Base-by-base conservation (phyloP, 257 asterid genomes). In the Primulina tabacum region DNA sequence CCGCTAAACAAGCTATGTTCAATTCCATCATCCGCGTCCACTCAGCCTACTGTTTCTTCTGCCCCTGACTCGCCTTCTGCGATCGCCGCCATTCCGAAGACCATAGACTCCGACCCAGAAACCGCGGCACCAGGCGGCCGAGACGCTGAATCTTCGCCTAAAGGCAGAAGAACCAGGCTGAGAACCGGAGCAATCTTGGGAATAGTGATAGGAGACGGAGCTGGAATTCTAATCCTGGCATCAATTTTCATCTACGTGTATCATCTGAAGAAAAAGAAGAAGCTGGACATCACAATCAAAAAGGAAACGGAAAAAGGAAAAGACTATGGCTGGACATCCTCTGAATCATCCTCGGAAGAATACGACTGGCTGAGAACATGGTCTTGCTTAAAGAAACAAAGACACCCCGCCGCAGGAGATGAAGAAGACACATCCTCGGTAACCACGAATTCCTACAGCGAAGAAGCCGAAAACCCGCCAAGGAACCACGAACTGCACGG, bases 261-360 rank as follows among this genome's bases (percentile, higher is more conserved):
- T 53, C 76, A 71, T 7, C 26, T 78, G 33, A 87, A 85, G 82
- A 89, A 69, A 67, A 77, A 75, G 76, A 88, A 76, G 77, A 75
- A 75, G 16, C 8, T 63, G 10, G 73, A 81, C 40, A 60, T 34
- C 0, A 52, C 37, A 40, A 76, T 69, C 12, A 82, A 82, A 67
- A 76, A 76, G 74, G 92, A 78, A 57, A 80, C 88, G 0, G 87
- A 83, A 62, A 82, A 75, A 24, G 85, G 80, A 1, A 77, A 76
- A 30, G 90, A 85, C 26, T 90, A 86, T 26, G 95, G 88, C 74
- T 89, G 97, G 99, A 96, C 96, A 7, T 85, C 96, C 18, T 82
- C 96, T 4, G 75, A 81, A 24, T 78, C 92, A 1, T 77, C 92
- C 3, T 76, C 89, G 38, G 91, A 77, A 67, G 97, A 88, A 56